Conservation (phyloP, 2,329 filamentous ascomycete species). For the Beauveria bassiana region DNA sequence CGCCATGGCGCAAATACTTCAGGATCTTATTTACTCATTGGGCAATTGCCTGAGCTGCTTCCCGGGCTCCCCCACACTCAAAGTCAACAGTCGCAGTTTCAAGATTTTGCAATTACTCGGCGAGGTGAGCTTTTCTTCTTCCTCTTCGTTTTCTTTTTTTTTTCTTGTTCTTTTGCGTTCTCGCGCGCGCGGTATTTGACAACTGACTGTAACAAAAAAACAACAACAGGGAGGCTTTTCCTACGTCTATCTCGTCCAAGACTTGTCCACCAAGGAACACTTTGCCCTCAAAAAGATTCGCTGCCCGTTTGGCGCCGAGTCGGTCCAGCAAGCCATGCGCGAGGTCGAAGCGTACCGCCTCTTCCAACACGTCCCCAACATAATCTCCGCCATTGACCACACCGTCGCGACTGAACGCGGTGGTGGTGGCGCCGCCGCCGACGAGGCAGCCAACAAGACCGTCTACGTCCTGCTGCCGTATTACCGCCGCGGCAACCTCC, state of each 20-base stretch:
- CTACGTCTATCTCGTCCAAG: constrained; percentile 97
- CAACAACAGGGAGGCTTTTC: constrained; percentile 77
- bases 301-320: constrained; percentile 95
- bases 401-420: constrained; percentile 66
- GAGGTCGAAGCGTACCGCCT: constrained; percentile 96
- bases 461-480: constrained; percentile 96
- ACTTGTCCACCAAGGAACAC: constrained; percentile 72
- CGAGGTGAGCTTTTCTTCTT: constrained; percentile 50
- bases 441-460: constrained; percentile 75
- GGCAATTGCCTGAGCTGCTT: constrained; percentile 97
- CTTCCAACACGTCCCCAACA: constrained; percentile 74
- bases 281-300: constrained; percentile 98
- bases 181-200: background rate
- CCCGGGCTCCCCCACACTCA: constrained; percentile 84
- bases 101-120: constrained; percentile 91
- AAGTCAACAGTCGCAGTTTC: constrained; percentile 91
- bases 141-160: background rate
- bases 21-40: constrained; percentile 84
- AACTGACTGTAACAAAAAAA: too few relatives aligned
- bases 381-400: constrained; percentile 82
- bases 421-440: constrained; percentile 27
- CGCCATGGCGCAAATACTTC: constrained; percentile 71
- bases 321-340: constrained; percentile 86
- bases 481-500: constrained; percentile 88
- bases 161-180: too few relatives aligned